A percentile compares a stretch with the other conserved stretches of the same genome.
Conservation (phyloP, 2,329 filamentous ascomycete genomes). For the Cladorrhinum sp. region DNA sequence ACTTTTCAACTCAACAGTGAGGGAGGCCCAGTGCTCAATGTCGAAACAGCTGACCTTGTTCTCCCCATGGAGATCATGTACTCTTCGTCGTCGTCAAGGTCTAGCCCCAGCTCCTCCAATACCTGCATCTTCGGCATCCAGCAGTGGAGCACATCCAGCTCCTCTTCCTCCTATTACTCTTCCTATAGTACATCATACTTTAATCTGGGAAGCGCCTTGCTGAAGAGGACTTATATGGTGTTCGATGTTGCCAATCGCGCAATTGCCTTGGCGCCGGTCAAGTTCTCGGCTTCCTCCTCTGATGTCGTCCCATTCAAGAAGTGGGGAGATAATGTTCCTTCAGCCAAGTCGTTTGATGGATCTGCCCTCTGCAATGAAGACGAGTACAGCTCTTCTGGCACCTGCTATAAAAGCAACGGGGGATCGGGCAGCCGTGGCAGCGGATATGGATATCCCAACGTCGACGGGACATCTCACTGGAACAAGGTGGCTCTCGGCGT, state of each 20-base stretch:
- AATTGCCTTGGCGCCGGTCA: slow-evolving; percentile 32
- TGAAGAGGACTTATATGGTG: slow-evolving; percentile 34
- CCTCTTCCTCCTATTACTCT: neutral
- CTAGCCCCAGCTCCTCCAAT: neutral
- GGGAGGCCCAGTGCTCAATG: slow-evolving; percentile 30
- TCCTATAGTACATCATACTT: slow-evolving; percentile 12
- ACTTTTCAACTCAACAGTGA: slow-evolving; percentile 28
- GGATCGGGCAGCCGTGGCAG: neutral
- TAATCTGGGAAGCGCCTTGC: slow-evolving; percentile 28
- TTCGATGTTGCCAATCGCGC: slow-evolving; percentile 35
- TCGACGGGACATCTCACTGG: slow-evolving; percentile 6
- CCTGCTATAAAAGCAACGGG: neutral
- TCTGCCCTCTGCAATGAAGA: neutral
- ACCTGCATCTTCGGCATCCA: slow-evolving; percentile 34
- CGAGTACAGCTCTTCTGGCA: neutral
- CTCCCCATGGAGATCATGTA: neutral
- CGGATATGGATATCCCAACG: neutral
- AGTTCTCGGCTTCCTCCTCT: slow-evolving; percentile 22
- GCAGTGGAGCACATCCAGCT: slow-evolving; percentile 17
- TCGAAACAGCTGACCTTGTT: slow-evolving; percentile 31
- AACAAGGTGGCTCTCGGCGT: slow-evolving; percentile 22
- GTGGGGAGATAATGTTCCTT: slow-evolving; percentile 29
- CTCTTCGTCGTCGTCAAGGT: neutral
- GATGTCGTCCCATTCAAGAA: slow-evolving; percentile 30
- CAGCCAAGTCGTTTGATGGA: slow-evolving; percentile 20